These are phyloP conservation scores for Entoloma clypeatum DNA, from an alignment of 1,284 basidiomycete genomes.

Conservation along the genomic window DNA sequence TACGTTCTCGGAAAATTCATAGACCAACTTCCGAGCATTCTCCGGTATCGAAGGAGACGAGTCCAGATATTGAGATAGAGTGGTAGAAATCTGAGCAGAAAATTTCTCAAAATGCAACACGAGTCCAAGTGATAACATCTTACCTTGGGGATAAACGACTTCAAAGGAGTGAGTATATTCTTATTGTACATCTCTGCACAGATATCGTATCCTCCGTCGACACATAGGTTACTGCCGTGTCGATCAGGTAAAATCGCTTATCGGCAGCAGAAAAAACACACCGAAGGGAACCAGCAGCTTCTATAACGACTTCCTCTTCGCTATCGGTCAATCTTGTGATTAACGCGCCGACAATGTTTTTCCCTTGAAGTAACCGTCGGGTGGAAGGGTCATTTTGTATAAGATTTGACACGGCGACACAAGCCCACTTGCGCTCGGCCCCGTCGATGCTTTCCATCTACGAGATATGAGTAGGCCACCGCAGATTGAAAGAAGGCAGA, in stretches of 20 bases:
- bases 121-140: conserved; percentile 2
- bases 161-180: conserved; percentile 76
- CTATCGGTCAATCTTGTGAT: conserved; percentile 81
- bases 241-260: conserved; percentile 10
- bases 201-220: conserved; percentile 91
- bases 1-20: conserved; percentile 86
- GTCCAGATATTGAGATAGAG: conserved; percentile 66
- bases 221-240: conserved; percentile 75
- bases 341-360: conserved; percentile 83
- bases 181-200: conserved; percentile 98
- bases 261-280: conserved; percentile 27
- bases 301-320: conserved; percentile 83
- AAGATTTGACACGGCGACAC: conserved; percentile 86
- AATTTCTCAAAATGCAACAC: conserved; percentile 5
- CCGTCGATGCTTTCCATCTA: conserved; percentile 75
- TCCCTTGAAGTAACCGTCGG: conserved; percentile 81
- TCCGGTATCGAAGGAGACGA: conserved; percentile 57
- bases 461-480: conserved; percentile 12
- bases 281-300: conserved; percentile 83
- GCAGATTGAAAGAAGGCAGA: conserved; percentile 2
- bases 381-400: conserved; percentile 87
- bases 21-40: conserved; percentile 71
- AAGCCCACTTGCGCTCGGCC: conserved; percentile 86
- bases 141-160: conserved; percentile 73
- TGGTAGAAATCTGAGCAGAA: conserved; percentile 61